Percentiles rank a stretch among this genome's conserved stretches.
Conservation (phyloP, 441 rosid species). For the Melastoma candidum region DNA sequence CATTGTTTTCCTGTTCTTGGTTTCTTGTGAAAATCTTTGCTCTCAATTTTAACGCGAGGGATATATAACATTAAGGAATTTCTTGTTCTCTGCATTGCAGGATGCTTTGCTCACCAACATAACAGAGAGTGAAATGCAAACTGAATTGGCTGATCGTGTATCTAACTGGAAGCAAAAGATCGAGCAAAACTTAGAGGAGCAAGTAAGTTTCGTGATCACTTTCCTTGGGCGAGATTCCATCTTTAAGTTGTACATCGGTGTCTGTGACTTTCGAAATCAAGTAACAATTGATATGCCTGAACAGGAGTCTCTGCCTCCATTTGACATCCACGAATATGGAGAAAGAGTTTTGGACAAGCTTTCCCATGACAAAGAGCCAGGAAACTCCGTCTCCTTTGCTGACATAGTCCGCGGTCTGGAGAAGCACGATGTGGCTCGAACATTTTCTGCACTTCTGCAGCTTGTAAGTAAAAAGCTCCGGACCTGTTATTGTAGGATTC, state of each 20-base stretch:
- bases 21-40: background rate
- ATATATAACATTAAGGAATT: background rate
- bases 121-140: conserved; percentile 81
- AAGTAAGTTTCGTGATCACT: conserved; percentile 31
- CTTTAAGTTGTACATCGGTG: background rate
- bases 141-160: conserved; percentile 85
- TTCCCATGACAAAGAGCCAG: conserved; percentile 33
- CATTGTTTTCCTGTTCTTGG: background rate
- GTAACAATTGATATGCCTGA: conserved; percentile 11
- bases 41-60: no score
- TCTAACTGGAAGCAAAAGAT: conserved; percentile 89
- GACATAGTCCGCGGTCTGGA: conserved; percentile 65
- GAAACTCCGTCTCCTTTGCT: conserved; percentile 34
- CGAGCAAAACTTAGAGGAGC: conserved; percentile 83
- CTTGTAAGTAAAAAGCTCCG: conserved; percentile 36
- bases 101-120: conserved; percentile 90
- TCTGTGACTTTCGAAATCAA: conserved; percentile 11
- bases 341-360: conserved; percentile 50
- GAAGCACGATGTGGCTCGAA: conserved; percentile 80
- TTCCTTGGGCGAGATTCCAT: background rate
- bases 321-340: conserved; percentile 82
- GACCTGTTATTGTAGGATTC: background rate
- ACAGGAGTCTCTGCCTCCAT: conserved; percentile 76
- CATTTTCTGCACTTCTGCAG: conserved; percentile 92
- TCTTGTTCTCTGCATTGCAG: conserved; percentile 26